Conservation (phyloP, 129 eudicot species). For the Artemisia tridentata region DNA sequence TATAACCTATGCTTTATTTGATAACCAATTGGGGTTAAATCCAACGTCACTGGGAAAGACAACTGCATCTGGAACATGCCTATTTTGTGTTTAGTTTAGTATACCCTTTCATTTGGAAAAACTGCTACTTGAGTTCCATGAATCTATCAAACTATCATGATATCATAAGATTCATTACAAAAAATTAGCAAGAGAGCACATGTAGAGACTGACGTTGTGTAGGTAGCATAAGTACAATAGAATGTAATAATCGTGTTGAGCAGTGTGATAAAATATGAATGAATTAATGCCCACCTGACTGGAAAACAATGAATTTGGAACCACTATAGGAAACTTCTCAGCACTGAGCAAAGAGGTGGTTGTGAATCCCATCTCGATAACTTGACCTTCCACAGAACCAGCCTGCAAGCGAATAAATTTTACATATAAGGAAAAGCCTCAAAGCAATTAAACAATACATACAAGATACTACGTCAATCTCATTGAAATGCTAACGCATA, state of each 20-base stretch:
- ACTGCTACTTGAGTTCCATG: too few relatives aligned
- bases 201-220: too few relatives aligned
- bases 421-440: slow-evolving; percentile 11
- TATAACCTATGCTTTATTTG: too few relatives aligned
- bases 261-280: neutral
- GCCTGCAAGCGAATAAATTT: slow-evolving; percentile 55
- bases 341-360: slow-evolving; percentile 74
- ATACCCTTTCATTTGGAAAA: too few relatives aligned
- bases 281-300: slow-evolving; percentile 66
- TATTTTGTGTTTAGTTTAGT: too few relatives aligned
- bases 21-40: too few relatives aligned
- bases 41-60: too few relatives aligned
- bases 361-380: slow-evolving; percentile 89
- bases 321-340: slow-evolving; percentile 77
- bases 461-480: neutral
- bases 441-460: neutral
- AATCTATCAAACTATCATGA: too few relatives aligned
- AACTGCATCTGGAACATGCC: too few relatives aligned
- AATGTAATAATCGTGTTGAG: slow-evolving; percentile 1
- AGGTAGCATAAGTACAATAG: too few relatives aligned
- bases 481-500: neutral
- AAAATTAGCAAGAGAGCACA: neutral
- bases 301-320: slow-evolving; percentile 87
- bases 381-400: slow-evolving; percentile 97
- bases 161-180: neutral